phyloP scores from a whole-genome alignment of 2,329 filamentous ascomycete species.

The Fusarium multiceps region DNA sequence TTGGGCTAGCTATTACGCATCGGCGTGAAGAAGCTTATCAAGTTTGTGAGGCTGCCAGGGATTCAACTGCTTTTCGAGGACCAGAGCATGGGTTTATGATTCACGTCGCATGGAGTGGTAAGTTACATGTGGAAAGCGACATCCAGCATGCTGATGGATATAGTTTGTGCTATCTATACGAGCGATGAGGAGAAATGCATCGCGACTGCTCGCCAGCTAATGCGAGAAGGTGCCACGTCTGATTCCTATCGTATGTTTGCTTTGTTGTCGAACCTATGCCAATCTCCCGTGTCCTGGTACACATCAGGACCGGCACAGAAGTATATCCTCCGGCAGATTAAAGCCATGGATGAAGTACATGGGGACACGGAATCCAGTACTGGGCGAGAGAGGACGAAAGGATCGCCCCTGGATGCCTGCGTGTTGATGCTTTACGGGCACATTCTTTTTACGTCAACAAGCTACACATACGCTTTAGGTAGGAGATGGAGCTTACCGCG shows the following conservation, averaged over 20 bases:
- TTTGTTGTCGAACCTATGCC: conserved; percentile 79
- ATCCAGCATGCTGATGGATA: conserved; percentile 23
- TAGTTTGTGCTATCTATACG: conserved; percentile 83
- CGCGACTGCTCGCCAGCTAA: conserved; percentile 82
- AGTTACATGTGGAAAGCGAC: conserved; percentile 44
- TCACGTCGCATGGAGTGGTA: conserved; percentile 80
- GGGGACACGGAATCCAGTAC: conserved; percentile 37
- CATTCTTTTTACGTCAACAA: conserved; percentile 85
- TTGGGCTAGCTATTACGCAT: conserved; percentile 76
- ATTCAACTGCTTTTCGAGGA: conserved; percentile 85
- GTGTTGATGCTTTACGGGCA: conserved; percentile 91
- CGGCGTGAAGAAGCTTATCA: conserved; percentile 80
- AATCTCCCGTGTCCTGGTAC: conserved; percentile 79
- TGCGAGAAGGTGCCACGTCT: conserved; percentile 83
- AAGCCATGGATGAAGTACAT: conserved; percentile 79
- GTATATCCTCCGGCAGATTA: conserved; percentile 90
- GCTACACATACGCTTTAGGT: conserved; percentile 85
- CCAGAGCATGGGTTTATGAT: conserved; percentile 76
- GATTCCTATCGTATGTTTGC: conserved; percentile 88
- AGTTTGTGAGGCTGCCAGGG: conserved; percentile 79
- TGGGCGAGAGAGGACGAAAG: conserved; percentile 2
- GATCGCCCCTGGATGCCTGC: conserved; percentile 73
- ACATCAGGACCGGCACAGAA: conserved; percentile 87
- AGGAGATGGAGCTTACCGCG: conserved; percentile 39
- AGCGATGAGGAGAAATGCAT: conserved; percentile 82